Evolutionary conservation across 2,329 filamentous ascomycete genomes (phyloP).

Genomic region (Neopestalotiopsis sp.): DNA sequence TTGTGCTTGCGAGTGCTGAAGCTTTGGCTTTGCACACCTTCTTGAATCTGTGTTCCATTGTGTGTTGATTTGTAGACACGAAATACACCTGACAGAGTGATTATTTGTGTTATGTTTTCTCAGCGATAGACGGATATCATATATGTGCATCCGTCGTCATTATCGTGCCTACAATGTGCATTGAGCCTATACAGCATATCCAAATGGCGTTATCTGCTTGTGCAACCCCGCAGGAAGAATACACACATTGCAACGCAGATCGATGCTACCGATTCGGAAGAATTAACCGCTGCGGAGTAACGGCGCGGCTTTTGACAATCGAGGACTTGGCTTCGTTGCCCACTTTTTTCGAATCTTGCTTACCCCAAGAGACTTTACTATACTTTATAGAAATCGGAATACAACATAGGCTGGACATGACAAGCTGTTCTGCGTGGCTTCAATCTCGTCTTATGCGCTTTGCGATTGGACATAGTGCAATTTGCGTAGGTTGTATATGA

Average conservation of each 20-base stretch:
- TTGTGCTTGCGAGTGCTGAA: neutral
- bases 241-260: neutral
- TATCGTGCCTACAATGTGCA: neutral
- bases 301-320: neutral
- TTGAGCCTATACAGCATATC: neutral
- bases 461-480: too few relatives aligned
- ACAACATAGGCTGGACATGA: too few relatives aligned
- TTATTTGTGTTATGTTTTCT: neutral
- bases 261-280: neutral
- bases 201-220: neutral
- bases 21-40: slow-evolving; percentile 25
- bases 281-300: slow-evolving; percentile 1
- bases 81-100: neutral
- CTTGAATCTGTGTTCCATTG: slow-evolving; percentile 33
- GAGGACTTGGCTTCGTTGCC: neutral
- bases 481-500: too few relatives aligned
- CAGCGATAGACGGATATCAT: neutral
- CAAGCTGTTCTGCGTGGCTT: too few relatives aligned
- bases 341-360: neutral
- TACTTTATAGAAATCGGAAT: too few relatives aligned
- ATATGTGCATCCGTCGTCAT: neutral
- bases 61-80: neutral
- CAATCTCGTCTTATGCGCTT: too few relatives aligned
- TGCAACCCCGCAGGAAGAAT: neutral
- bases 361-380: too few relatives aligned